Base-by-base conservation (phyloP, 2,329 filamentous ascomycete genomes). In the Pyrenophora graminea region DNA sequence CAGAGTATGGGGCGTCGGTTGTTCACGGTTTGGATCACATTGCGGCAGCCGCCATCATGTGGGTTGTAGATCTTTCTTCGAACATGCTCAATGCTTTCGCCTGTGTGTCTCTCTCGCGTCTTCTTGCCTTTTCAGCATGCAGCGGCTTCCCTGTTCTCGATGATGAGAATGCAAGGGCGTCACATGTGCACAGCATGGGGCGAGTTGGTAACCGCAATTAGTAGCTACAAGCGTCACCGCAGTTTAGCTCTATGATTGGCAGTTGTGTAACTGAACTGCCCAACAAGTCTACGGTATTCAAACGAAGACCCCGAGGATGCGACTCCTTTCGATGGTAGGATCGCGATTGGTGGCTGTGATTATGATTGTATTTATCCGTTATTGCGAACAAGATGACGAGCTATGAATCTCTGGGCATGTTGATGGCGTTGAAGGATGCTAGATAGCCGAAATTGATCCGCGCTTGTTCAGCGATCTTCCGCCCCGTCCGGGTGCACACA, bases 31-130 rank as follows among this genome's bases (percentile, higher is more conserved):
- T 52, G 33, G 31, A 41, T 21, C 45, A 39, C 19, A 9, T 19
- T 45, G 48, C 32, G 31, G 40, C 32, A 38, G 32, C 50, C 43
- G 34, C 46, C 38, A 51, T 2, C 32, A 31, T 53, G 21, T 36
- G 25, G 33, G 12, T 37, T 33, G 39, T 31, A 34, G 17, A 43
- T 46, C 18, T 43, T 39, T 39, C 4, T n/a, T 34, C 13, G 30
- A 27, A 30, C 37, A 33, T 10, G 12, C 23, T 37, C 32, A 31
- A 17, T 5, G 9, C 10, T 37, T 36, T 13, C 18, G 25, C 10
- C 39, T 21, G 21, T 18, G 3, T 31, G 31, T 10, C 6, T 18
- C 21, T 42, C 17, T 4, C 15, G 38, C 23, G 13, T 42, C 8
- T 4, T 19, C 18, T 5, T 30, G 38, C 15, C n/a, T 17, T 15